These are phyloP conservation scores for Lophiotrema nucula DNA, from an alignment of 495 filamentous ascomycete species.

Conservation along the genomic window DNA sequence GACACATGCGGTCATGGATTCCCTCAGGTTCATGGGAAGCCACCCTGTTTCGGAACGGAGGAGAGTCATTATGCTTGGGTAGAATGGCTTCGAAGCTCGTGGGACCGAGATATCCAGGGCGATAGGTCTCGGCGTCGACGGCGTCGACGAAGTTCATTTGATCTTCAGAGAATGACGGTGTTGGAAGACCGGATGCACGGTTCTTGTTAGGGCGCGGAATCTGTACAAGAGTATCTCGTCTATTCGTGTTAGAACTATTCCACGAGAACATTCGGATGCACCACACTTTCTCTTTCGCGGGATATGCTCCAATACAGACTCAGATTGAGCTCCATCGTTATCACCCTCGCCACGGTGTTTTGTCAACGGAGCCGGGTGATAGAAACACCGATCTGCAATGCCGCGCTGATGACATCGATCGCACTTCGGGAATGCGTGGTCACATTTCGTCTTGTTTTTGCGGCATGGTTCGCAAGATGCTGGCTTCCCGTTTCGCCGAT, in stretches of 20 bases:
- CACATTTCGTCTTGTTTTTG: constrained; percentile 23
- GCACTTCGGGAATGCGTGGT: constrained; percentile 22
- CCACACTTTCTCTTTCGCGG: constrained; percentile 10
- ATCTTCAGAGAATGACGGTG: constrained; percentile 1
- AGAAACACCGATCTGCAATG: constrained; percentile 20
- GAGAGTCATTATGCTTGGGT: neutral
- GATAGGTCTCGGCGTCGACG: constrained; percentile 1
- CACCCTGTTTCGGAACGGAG: neutral
- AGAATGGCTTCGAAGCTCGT: constrained; percentile 22
- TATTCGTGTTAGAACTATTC: neutral
- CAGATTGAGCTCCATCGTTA: neutral
- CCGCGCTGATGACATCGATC: constrained; percentile 24
- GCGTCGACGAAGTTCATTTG: neutral
- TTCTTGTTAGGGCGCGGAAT: neutral
- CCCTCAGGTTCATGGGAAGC: neutral
- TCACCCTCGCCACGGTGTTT: neutral
- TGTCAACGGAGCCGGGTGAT: constrained; percentile 28
- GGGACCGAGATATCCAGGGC: constrained; percentile 21
- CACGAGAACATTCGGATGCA: neutral
- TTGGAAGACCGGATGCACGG: neutral
- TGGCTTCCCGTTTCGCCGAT: constrained; percentile 24
- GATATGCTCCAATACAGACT: neutral
- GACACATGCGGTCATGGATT: neutral
- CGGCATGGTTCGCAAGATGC: constrained; percentile 23
- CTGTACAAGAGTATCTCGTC: neutral